A percentile compares a stretch with the other conserved stretches of the same genome.
These are phyloP conservation scores for Fraxinus xanthoxyloides DNA, from an alignment of 305 asterid species.

Conservation along the genomic window DNA sequence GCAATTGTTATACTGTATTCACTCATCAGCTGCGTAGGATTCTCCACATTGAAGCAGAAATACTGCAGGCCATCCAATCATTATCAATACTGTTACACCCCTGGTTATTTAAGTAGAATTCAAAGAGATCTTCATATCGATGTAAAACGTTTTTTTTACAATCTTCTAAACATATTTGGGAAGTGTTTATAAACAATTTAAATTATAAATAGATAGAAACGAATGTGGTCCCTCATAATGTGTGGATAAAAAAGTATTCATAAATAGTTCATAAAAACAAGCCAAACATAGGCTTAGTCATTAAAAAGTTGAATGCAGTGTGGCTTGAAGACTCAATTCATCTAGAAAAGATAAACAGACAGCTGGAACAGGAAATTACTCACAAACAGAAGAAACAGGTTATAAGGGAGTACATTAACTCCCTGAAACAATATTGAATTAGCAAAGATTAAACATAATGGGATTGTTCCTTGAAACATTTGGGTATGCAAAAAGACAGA, in stretches of 20 bases:
- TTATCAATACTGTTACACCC: neutral
- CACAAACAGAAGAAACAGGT: neutral
- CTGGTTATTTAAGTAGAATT: neutral
- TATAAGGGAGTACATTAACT: neutral
- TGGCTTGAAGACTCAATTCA: neutral
- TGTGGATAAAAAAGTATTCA: neutral
- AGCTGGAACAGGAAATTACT: neutral
- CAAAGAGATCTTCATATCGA: neutral
- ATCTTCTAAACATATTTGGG: neutral
- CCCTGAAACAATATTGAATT: neutral
- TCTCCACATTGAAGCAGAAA: neutral
- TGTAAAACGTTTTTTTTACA: neutral
- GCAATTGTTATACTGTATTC: neutral
- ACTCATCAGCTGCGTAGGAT: neutral
- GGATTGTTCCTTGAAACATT: neutral
- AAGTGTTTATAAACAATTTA: neutral
- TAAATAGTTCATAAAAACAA: neutral
- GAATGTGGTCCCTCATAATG: neutral
- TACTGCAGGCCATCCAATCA: neutral
- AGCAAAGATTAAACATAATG: neutral
- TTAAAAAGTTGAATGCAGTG: neutral
- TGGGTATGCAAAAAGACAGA: neutral
- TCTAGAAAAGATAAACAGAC: neutral
- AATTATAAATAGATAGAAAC: neutral
- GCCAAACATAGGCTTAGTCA: neutral